These are phyloP conservation scores for Solanum commersonii DNA, from an alignment of 257 asterid species.

Conservation along the genomic window DNA sequence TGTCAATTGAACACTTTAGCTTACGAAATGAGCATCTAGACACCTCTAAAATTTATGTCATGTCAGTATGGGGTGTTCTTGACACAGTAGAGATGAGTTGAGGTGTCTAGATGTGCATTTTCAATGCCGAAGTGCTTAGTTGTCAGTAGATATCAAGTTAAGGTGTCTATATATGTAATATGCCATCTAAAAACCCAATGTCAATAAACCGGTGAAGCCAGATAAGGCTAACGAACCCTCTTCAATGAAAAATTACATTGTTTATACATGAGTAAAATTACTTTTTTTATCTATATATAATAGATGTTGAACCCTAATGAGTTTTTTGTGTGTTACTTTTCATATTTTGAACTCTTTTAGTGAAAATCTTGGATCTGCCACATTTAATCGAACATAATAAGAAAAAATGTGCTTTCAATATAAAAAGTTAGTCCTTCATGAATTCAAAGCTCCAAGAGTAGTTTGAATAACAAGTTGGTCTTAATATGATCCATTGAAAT, in stretches of 20 bases:
- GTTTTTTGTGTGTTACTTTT: not conserved
- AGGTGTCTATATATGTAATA: not conserved
- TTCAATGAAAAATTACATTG: no score
- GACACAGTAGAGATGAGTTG: not conserved
- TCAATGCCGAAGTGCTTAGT: not conserved
- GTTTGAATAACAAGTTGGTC: not conserved
- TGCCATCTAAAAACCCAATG: no score
- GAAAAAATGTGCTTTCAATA: not conserved
- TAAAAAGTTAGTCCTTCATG: not conserved
- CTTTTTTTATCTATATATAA: no score
- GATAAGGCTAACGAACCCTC: no score
- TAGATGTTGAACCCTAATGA: no score
- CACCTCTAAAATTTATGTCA: not conserved
- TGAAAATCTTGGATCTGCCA: not conserved
- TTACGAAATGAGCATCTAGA: not conserved
- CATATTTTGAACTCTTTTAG: not conserved
- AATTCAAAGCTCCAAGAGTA: not conserved
- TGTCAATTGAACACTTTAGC: not conserved
- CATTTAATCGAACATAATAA: not conserved
- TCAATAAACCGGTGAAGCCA: not conserved
- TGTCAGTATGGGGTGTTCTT: not conserved
- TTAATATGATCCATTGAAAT: not conserved
- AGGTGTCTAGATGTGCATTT: not conserved
- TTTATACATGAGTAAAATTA: no score
- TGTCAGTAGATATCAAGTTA: not conserved